phyloP scores from a whole-genome alignment of 176 grass and related monocot species.

The Calamus simplicifolius region DNA sequence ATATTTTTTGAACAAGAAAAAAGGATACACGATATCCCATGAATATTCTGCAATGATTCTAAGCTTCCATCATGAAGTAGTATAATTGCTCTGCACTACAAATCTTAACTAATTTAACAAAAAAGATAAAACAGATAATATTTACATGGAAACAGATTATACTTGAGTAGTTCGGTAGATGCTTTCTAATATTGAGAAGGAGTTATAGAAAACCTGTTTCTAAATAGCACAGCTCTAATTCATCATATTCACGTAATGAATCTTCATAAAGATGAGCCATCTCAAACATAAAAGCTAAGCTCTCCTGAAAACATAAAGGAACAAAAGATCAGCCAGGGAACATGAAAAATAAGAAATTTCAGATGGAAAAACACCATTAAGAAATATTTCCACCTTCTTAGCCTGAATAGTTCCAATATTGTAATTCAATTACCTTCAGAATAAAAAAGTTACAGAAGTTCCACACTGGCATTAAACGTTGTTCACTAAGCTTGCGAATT shows the following conservation, averaged over 20 bases:
- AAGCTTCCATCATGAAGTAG: too few relatives aligned
- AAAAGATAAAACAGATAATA: not conserved
- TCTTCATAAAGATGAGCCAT: constrained; percentile 95
- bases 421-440: constrained; percentile 53
- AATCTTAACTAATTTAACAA: too few relatives aligned
- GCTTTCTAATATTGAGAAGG: constrained; percentile 2
- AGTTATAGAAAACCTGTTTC: constrained; percentile 67
- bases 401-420: not conserved
- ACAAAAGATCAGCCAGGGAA: not conserved
- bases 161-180: not conserved
- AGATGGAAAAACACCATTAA: not conserved
- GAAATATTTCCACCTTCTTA: not conserved
- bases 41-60: too few relatives aligned
- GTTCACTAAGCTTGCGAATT: constrained; percentile 89
- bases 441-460: constrained; percentile 99
- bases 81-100: too few relatives aligned
- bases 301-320: constrained; percentile 58
- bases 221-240: constrained; percentile 94
- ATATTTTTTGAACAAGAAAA: too few relatives aligned
- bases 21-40: too few relatives aligned
- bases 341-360: too few relatives aligned
- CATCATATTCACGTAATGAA: constrained; percentile 92
- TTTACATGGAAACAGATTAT: constrained; percentile 7
- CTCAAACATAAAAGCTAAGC: constrained; percentile 99
- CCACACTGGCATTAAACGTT: constrained; percentile 82